These are phyloP conservation scores for Chaetomium olivaceum DNA, from an alignment of 2,329 filamentous ascomycete genomes.

Conservation along the genomic window DNA sequence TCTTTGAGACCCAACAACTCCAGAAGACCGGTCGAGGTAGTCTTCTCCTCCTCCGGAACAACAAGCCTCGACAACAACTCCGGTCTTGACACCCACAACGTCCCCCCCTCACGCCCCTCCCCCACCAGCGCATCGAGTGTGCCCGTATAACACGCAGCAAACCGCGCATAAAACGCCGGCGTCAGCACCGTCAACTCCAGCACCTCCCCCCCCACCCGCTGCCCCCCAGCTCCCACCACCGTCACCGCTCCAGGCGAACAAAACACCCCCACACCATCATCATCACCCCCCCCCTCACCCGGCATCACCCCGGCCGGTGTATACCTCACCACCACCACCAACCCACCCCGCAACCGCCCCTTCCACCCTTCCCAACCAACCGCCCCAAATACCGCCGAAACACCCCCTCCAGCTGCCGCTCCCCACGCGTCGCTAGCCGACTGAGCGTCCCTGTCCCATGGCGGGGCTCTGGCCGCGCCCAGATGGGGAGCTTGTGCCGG, in stretches of 20 bases:
- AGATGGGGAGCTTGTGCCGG: constrained; percentile 59
- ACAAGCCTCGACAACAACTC: constrained; percentile 51
- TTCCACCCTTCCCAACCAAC: constrained; percentile 48
- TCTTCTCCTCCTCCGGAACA: constrained; percentile 41
- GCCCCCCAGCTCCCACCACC: neutral
- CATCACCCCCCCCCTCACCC: constrained; percentile 14
- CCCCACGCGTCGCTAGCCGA: constrained; percentile 52
- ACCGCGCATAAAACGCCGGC: constrained; percentile 66
- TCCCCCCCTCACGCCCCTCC: constrained; percentile 60
- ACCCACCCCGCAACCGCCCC: constrained; percentile 18
- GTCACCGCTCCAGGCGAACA: neutral
- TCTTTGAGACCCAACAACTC: constrained; percentile 32
- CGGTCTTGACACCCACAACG: constrained; percentile 57
- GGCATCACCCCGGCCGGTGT: constrained; percentile 50
- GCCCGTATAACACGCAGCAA: constrained; percentile 62
- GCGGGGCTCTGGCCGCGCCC: constrained; percentile 64
- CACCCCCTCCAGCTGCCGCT: constrained; percentile 48
- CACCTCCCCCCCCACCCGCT: constrained; percentile 37
- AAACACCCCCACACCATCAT: neutral
- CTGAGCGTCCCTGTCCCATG: constrained; percentile 50
- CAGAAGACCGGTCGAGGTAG: neutral
- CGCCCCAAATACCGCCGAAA: constrained; percentile 52
- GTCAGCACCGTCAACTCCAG: constrained; percentile 62
- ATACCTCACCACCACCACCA: constrained; percentile 51
- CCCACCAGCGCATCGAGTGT: constrained; percentile 62